phyloP scores from a whole-genome alignment of 192 early-diverging fungal genomes.

The Mortierella hygrophila region DNA sequence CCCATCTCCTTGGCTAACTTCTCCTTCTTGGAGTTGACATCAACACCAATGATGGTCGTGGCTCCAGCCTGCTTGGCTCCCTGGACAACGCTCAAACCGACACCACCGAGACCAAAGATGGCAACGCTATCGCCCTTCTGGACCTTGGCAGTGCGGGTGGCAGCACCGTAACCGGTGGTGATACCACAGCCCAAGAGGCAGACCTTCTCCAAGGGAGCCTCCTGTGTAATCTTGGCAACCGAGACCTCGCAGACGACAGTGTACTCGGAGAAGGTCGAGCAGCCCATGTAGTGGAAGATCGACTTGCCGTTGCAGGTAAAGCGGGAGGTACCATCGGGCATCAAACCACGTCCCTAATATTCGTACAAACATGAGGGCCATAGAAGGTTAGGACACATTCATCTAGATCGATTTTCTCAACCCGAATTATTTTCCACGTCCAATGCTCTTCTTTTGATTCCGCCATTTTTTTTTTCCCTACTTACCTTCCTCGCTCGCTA shows the following conservation, averaged over 20 bases:
- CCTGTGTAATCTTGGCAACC: constrained; percentile 86
- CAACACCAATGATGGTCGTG: constrained; percentile 89
- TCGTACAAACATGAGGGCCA: neutral
- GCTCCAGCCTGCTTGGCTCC: constrained; percentile 78
- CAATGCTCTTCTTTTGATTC: neutral
- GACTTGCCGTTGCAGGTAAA: constrained; percentile 92
- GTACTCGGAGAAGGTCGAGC: constrained; percentile 96
- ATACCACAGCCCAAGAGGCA: constrained; percentile 97
- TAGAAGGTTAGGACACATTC: neutral
- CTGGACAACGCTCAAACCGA: constrained; percentile 92
- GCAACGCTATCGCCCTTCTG: constrained; percentile 81
- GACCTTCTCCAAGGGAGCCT: constrained; percentile 85
- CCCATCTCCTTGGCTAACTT: constrained; percentile 74
- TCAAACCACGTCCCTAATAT: constrained; percentile 82
- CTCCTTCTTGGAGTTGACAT: constrained; percentile 90
- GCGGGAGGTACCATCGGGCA: constrained; percentile 94
- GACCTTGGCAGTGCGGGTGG: constrained; percentile 93
- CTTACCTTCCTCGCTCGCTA: too few relatives aligned
- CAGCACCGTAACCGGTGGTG: constrained; percentile 96
- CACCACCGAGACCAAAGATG: constrained; percentile 96
- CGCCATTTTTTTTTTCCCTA: constrained; percentile 13
- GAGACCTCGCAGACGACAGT: constrained; percentile 94
- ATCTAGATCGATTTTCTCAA: neutral
- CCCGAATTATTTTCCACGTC: neutral
- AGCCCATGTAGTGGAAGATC: constrained; percentile 97